These are phyloP conservation scores for Anisodus tanguticus DNA, from an alignment of 257 asterid genomes.

Conservation along the genomic window DNA sequence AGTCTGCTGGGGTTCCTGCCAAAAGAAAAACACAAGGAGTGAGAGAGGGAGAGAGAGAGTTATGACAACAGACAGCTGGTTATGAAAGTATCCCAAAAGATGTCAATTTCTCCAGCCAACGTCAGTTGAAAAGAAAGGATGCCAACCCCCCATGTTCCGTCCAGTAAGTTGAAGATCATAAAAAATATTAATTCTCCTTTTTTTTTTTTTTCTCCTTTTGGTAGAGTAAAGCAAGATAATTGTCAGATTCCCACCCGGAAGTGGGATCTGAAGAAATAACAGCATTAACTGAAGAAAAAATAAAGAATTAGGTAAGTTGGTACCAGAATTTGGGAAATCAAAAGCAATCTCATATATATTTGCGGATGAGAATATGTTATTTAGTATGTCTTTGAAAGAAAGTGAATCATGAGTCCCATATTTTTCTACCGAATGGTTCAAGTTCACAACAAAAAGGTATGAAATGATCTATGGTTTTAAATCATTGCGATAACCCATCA, in stretches of 20 bases:
- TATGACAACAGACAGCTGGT: not conserved
- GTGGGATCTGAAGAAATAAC: not conserved
- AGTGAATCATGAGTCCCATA: not conserved
- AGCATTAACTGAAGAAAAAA: not conserved
- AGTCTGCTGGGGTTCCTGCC: constrained; percentile 90
- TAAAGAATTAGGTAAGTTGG: not conserved
- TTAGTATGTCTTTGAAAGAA: not conserved
- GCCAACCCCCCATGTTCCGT: not conserved
- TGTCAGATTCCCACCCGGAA: not conserved
- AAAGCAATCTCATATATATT: not conserved
- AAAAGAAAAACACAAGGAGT: not conserved
- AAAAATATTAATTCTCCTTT: not conserved
- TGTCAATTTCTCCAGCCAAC: not conserved
- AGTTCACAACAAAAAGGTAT: not conserved
- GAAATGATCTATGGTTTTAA: not conserved
- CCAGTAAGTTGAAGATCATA: not conserved
- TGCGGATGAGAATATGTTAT: not conserved
- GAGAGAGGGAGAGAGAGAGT: not conserved
- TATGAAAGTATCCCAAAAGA: not conserved
- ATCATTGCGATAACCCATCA: constrained; percentile 3
- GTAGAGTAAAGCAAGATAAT: not conserved
- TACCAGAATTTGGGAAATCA: not conserved
- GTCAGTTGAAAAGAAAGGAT: not conserved
- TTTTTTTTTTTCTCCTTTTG: not conserved
- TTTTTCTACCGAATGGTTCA: not conserved